These are phyloP conservation scores for Petunia hybrid DNA, from an alignment of 305 asterid genomes.

Conservation along the genomic window DNA sequence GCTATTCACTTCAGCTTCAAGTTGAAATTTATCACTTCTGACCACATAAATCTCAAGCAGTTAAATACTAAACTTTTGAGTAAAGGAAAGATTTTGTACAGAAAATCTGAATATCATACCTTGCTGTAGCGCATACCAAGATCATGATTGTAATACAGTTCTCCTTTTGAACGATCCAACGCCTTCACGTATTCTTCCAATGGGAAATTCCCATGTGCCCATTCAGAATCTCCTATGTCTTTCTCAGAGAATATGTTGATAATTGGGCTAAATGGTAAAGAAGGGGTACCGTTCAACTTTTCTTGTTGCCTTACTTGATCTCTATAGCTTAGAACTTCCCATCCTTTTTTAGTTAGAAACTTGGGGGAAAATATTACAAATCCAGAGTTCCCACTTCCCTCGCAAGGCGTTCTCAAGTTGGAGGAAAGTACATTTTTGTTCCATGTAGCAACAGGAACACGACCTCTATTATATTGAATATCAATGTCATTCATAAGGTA, in stretches of 20 bases:
- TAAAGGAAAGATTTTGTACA: conserved; percentile 32
- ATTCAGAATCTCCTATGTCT: conserved; percentile 64
- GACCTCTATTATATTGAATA: conserved; percentile 75
- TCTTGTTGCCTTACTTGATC: conserved; percentile 47
- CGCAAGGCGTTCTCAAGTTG: conserved; percentile 51
- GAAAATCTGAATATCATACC: conserved; percentile 60
- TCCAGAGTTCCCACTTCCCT: conserved; percentile 77
- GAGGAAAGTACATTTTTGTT: conserved; percentile 62
- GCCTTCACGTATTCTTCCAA: conserved; percentile 88
- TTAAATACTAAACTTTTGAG: conserved; percentile 25
- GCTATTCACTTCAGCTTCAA: background rate
- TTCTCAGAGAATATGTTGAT: conserved; percentile 70
- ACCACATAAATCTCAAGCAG: background rate
- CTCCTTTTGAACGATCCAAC: conserved; percentile 81
- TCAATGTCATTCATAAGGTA: conserved; percentile 67
- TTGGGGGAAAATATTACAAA: conserved; percentile 82
- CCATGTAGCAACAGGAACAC: conserved; percentile 83
- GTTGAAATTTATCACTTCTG: background rate
- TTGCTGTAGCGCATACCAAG: conserved; percentile 92
- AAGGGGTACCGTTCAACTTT: conserved; percentile 44
- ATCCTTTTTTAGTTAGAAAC: conserved; percentile 69
- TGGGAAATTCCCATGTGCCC: conserved; percentile 93
- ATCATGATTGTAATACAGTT: conserved; percentile 85
- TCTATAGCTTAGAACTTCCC: conserved; percentile 67
- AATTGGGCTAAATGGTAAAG: conserved; percentile 70